Evolutionary conservation across 306 rosid genomes (phyloP), one percentile per base, ranked within the genome.

Genomic region (Cicer cuneatum): DNA sequence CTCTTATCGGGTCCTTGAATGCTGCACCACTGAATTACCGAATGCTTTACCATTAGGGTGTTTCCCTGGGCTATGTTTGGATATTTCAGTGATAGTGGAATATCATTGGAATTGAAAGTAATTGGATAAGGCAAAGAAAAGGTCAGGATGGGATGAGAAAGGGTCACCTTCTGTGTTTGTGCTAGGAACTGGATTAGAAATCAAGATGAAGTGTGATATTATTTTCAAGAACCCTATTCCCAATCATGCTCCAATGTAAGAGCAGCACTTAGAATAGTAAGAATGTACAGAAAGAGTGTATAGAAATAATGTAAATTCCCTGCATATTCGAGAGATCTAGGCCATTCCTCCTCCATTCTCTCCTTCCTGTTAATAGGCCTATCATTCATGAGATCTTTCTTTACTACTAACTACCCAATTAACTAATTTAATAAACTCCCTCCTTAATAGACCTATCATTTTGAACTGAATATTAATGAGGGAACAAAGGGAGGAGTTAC

Each of bases 151-250:
- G 21, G 62, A 57, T 43, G 67, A 45, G 49, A 19, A 65, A 41
- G 40, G 40, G 71, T 69, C 62, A 21, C 35, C 3, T 15, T 45
- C 68, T 42, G 58, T 58, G 13, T 59, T 46, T 61, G 11, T 73
- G 38, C 49, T 21, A 18, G 71, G 16, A 65, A 43, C 71, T 42
- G 10, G 39, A 65, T 61, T 40, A 37, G 67, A 61, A 61, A n/a
- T 37, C 45, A 0, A 8, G 4, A 12, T 10, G 13, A 7, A 2
- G 24, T 35, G 21, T 29, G 18, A 58, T 58, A 2, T 14, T 61
- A 33, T 33, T 35, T 33, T 37, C 10, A 61, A 37, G 43, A 61
- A 61, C 46, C 46, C 7, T 9, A 37, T 13, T 13, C 63, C 39
- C 16, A 24, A 21, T 57, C 39, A n/a, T 57, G 63, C 63, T 57